Percentiles rank a stretch among this genome's conserved stretches.
These are phyloP conservation scores for Coelastrella sp. DNA, from an alignment of 139 green algal genomes.

Conservation along the genomic window DNA sequence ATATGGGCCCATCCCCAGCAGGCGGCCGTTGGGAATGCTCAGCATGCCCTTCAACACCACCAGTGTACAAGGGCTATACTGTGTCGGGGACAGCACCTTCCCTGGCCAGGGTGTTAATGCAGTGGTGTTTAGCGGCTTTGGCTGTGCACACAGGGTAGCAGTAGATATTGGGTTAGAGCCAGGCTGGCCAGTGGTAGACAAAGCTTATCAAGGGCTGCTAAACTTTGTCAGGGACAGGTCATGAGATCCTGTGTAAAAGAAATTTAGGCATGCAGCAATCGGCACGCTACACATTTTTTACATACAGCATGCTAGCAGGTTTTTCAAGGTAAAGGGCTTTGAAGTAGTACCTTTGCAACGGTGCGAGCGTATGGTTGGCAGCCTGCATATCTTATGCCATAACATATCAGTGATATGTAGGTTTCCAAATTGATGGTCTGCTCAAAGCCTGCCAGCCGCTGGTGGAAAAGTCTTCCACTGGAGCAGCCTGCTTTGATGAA, in stretches of 20 bases:
- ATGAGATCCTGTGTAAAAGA: neutral
- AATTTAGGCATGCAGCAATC: too few relatives aligned
- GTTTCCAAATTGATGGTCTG: too few relatives aligned
- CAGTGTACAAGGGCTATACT: slow-evolving; percentile 87
- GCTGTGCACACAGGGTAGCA: slow-evolving; percentile 91
- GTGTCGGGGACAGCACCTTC: slow-evolving; percentile 96
- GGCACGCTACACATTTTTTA: too few relatives aligned
- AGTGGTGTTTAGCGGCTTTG: slow-evolving; percentile 96
- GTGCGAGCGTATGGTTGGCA: too few relatives aligned
- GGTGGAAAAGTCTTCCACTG: too few relatives aligned
- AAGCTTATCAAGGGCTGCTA: slow-evolving; percentile 71
- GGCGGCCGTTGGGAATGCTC: slow-evolving; percentile 90
- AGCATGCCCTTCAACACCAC: slow-evolving; percentile 97
- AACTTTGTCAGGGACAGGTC: slow-evolving; percentile 44
- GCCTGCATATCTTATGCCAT: too few relatives aligned
- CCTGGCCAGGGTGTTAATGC: slow-evolving; percentile 94
- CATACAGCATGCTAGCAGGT: too few relatives aligned
- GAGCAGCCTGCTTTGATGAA: too few relatives aligned
- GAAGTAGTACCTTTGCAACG: too few relatives aligned
- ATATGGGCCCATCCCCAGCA: slow-evolving; percentile 93
- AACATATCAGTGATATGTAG: too few relatives aligned
- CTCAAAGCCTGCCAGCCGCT: too few relatives aligned
- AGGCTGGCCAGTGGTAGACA: slow-evolving; percentile 74
- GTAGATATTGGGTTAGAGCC: slow-evolving; percentile 83
- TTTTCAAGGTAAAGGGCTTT: too few relatives aligned